Conservation (phyloP, 2,329 filamentous ascomycete species). For the Talaromyces sp. region DNA sequence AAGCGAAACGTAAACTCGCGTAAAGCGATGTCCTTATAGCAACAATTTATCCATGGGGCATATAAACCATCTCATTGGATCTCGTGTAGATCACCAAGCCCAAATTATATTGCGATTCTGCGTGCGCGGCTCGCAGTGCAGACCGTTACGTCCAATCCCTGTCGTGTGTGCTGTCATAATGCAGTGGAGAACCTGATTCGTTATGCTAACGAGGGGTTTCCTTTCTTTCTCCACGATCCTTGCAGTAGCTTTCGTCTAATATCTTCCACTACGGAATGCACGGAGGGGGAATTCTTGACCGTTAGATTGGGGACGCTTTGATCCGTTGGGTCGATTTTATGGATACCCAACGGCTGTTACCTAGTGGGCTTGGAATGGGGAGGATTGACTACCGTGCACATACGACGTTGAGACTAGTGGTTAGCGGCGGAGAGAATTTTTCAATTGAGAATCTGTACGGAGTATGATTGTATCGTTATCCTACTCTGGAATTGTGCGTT, state of each 20-base stretch:
- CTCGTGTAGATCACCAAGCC: not conserved
- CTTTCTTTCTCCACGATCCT: too few species aligned
- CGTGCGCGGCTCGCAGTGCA: not conserved
- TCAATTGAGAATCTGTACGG: too few species aligned
- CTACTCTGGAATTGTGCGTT: too few species aligned
- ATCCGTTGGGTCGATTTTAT: not conserved
- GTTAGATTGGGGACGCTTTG: not conserved
- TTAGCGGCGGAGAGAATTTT: not conserved
- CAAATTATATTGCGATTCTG: not conserved
- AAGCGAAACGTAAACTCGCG: not conserved
- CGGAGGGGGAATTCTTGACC: too few species aligned
- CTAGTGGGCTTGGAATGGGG: not conserved
- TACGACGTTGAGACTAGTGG: not conserved
- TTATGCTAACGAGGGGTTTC: not conserved
- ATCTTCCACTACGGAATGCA: too few species aligned
- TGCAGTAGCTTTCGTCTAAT: too few species aligned
- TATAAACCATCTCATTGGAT: not conserved
- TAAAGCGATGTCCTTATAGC: not conserved
- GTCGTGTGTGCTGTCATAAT: not conserved
- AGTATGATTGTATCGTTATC: too few species aligned
- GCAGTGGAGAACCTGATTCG: not conserved
- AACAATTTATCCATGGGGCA: not conserved
- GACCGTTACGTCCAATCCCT: not conserved
- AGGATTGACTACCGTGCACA: too few species aligned
- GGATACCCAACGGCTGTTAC: not conserved